These are phyloP conservation scores for Erucastrum elatum DNA, from an alignment of 345 rosid genomes.

Conservation along the genomic window DNA sequence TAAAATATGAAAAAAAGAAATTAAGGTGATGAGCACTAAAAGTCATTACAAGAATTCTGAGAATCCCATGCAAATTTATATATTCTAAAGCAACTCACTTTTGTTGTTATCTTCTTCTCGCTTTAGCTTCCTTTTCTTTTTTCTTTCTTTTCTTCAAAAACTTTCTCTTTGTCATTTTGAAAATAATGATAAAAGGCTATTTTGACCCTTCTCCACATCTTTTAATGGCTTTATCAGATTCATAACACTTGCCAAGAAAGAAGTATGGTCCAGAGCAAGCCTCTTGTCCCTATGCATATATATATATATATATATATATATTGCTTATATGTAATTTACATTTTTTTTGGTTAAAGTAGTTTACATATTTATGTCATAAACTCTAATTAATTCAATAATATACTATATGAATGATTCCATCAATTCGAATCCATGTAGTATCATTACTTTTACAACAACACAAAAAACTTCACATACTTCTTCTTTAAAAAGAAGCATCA, in stretches of 20 bases:
- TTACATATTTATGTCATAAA: background rate
- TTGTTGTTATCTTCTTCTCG: slow-evolving; percentile 15
- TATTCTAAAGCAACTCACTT: slow-evolving; percentile 35
- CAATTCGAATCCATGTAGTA: slow-evolving; percentile 23
- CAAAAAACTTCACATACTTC: slow-evolving; percentile 21
- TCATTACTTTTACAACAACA: slow-evolving; percentile 32
- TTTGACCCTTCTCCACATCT: slow-evolving; percentile 48
- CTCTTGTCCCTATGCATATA: slow-evolving; percentile 16
- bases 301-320: background rate
- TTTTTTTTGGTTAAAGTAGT: background rate
- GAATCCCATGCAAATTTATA: slow-evolving; percentile 38
- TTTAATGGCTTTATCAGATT: slow-evolving; percentile 41
- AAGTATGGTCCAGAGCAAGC: slow-evolving; percentile 27
- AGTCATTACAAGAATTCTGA: slow-evolving; percentile 13
- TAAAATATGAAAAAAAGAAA: slow-evolving; percentile 21
- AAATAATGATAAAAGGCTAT: slow-evolving; percentile 37
- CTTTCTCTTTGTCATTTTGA: slow-evolving; percentile 30
- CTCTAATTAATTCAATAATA: background rate
- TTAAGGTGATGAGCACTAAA: slow-evolving; percentile 22
- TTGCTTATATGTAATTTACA: background rate
- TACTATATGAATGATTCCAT: slow-evolving; percentile 2
- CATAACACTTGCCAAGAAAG: slow-evolving; percentile 43
- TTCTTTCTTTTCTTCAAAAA: background rate
- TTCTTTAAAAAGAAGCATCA: slow-evolving; percentile 28
- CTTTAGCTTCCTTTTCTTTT: slow-evolving; percentile 1